Conservation (phyloP, 225 moss, liverwort and hornwort genomes). For the Polytrichum formosum region DNA sequence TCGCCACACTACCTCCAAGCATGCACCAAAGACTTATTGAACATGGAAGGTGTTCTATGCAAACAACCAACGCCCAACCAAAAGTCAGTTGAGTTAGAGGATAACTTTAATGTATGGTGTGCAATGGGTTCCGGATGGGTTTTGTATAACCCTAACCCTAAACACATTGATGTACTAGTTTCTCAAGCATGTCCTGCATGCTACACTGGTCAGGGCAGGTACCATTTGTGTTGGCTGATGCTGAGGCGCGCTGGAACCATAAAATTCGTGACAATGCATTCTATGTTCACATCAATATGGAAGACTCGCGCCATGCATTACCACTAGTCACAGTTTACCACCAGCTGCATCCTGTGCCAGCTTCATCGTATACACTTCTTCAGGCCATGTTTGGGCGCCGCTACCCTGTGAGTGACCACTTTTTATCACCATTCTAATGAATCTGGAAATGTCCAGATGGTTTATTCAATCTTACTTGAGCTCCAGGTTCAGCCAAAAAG, state of each 20-base stretch:
- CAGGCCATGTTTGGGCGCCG: conserved; percentile 96
- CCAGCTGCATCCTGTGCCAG: conserved; percentile 89
- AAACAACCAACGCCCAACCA: too few species aligned
- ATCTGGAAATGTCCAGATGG: too few species aligned
- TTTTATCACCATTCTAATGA: too few species aligned
- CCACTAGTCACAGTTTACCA: conserved; percentile 93
- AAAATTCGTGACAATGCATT: conserved; percentile 34
- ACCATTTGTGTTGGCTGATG: conserved; percentile 85
- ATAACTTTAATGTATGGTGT: too few species aligned
- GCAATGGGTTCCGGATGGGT: too few species aligned
- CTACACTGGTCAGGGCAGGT: conserved; percentile 52
- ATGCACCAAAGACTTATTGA: too few species aligned
- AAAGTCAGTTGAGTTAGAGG: too few species aligned
- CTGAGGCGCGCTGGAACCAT: conserved; percentile 43
- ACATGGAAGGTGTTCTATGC: too few species aligned
- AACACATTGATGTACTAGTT: not conserved
- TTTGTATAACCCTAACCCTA: too few species aligned
- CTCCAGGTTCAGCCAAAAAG: too few species aligned
- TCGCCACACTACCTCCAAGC: too few species aligned
- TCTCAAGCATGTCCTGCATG: conserved; percentile 4
- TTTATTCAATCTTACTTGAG: too few species aligned
- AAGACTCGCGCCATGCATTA: conserved; percentile 74
- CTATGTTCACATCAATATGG: conserved; percentile 88
- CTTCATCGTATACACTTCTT: conserved; percentile 91
- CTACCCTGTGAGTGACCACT: conserved; percentile 59